Base-by-base conservation (phyloP, 345 rosid species). In the Isatis tinctoria region DNA sequence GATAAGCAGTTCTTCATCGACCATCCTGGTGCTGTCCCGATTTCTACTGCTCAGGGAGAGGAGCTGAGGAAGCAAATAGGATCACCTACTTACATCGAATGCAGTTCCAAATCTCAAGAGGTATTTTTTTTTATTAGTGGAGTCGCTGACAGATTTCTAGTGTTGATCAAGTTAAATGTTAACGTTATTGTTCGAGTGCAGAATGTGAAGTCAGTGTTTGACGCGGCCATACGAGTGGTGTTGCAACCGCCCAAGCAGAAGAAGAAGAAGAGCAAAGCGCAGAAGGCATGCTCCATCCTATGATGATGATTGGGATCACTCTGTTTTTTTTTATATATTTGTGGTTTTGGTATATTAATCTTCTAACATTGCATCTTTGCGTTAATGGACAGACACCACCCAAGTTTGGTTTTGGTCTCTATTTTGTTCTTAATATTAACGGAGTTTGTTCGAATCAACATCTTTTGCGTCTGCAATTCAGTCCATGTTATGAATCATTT, bases 21-120 rank as follows among this genome's bases (percentile, higher is more conserved):
- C 82, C 97, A 94, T 81, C 99, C 97, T 63, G 97, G 97, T 54
- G 89, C 99, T 67, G 92, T 88, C 69, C 95, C 97, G 6, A 94
- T 94, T 30, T 70, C 87, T 22, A 79, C 85, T 7, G 90, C 87
- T 41, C 97, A 88, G 93, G 98, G 98, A 67, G 98, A 91, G 79
- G 98, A 94, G 74, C 88, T 91, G 83, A 86, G 82, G 82, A 91
- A 86, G 80, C 89, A 75, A 79, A 90, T 94, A 36, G 88, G 78
- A 53, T 83, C 97, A 20, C 92, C 96, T 64, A 82, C 89, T 45
- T 94, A 91, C 75, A 83, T 94, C 13, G 98, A 94, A 73, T 94
- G 98, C 85, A 94, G 98, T 78, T 87, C 98, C 33, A 94, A 90
- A 79, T 81, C 96, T 12, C 98, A 94, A 85, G 91, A 90, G 97